phyloP scores from a whole-genome alignment of 1,284 basidiomycete species.

The Microbotryum scabiosae region DNA sequence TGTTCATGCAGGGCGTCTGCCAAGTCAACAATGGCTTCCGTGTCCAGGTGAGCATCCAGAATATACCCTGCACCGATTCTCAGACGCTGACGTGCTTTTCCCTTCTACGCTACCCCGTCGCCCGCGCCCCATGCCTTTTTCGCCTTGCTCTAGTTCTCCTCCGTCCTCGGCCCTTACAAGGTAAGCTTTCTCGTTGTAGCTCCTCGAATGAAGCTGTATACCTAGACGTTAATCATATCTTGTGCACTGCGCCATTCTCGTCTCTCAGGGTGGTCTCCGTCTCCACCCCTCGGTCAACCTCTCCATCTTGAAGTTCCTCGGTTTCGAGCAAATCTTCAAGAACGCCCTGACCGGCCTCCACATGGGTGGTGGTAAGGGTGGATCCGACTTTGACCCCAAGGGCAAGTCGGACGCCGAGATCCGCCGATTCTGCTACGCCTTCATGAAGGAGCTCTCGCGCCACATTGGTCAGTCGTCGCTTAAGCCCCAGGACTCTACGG shows the following conservation, averaged over 20 bases:
- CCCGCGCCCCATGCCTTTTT: constrained; percentile 1
- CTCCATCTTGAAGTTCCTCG: constrained; percentile 76
- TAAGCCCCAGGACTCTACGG: constrained; percentile 25
- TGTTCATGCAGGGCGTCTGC: constrained; percentile 45
- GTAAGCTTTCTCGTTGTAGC: constrained; percentile 1
- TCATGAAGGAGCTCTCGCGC: constrained; percentile 64
- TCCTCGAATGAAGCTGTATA: not conserved
- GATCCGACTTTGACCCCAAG: constrained; percentile 55
- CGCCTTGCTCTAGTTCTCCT: constrained; percentile 56
- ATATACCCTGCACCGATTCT: not conserved
- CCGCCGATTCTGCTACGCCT: constrained; percentile 58
- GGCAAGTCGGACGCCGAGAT: constrained; percentile 70
- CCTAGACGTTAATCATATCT: not conserved
- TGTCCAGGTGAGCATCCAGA: constrained; percentile 40
- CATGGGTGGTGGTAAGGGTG: constrained; percentile 60
- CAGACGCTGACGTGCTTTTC: not conserved
- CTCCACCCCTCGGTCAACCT: constrained; percentile 75
- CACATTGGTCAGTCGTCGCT: constrained; percentile 51
- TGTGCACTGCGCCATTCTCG: not conserved
- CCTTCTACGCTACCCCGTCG: not conserved
- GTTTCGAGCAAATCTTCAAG: constrained; percentile 75
- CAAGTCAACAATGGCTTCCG: constrained; percentile 70
- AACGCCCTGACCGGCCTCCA: constrained; percentile 69
- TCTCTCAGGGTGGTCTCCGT: constrained; percentile 55
- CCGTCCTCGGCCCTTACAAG: constrained; percentile 73